Evolutionary conservation across 139 green algal genomes (phyloP), one percentile per base, ranked within the genome.

Genomic region (Ettlia oleoabundans): DNA sequence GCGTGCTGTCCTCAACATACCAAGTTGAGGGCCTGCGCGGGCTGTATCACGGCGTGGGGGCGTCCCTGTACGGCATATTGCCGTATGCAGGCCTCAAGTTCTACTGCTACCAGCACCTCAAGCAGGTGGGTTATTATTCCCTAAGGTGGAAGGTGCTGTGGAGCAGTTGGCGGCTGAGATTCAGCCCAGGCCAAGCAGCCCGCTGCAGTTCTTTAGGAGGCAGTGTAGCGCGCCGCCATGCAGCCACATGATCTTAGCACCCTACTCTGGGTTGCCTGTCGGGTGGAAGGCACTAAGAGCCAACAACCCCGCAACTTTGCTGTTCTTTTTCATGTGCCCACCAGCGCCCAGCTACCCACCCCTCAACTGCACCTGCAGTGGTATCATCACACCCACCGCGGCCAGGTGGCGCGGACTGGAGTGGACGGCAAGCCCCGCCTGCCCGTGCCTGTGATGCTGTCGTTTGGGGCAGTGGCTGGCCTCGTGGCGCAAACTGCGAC

Each of bases 61-160:
- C 95, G 19, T 97, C 94, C 0, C 65, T 98, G 71, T 82, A 92
- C 35, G 96, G 96, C 40, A 98, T 98, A 82, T 75, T 98, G 66
- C 96, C 96, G 0, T 98, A 98, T 82, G 93, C 96, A 0, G 96
- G 96, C 4, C 82, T 98, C 35, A 98, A 98, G 78, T 98, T 98
- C 77, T 98, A 92, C 53, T 82, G 95, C 4, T 98, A 98, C 85
- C 94, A 98, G 82, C 84, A 85, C 40, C 51, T 98, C 68, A 98
- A 98, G 72, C 78, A 89, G 67, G 51, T 84, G 51, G 22, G 67
- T 5, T 2, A 33, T 6, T 9, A 33, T 38, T 38, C 28, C 28
- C 24, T 35, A 40, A 3, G 26, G 9, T 47, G n/a, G n/a, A n/a
- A n/a, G n/a, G n/a, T n/a, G 63, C 63, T 43, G 63, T 5, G 63